Conservation (phyloP, 2,329 filamentous ascomycete genomes). For the Fusarium armeniacum region DNA sequence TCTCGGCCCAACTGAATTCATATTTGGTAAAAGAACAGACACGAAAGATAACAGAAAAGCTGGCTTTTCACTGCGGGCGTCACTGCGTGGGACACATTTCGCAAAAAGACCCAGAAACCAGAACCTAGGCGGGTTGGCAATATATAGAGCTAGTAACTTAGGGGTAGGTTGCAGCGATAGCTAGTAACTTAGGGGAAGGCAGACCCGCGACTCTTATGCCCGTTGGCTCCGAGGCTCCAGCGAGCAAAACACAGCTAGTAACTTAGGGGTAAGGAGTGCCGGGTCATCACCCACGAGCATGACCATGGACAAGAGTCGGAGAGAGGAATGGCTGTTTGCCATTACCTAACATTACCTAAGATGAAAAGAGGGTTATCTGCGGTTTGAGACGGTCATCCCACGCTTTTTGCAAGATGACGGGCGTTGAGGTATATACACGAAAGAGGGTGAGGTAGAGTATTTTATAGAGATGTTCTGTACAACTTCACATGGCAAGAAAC, state of each 20-base stretch:
- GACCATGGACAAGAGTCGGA: conserved; percentile 21
- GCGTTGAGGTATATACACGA: conserved; percentile 13
- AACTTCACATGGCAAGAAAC: conserved; percentile 47
- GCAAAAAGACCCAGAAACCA: conserved; percentile 21
- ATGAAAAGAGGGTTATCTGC: conserved; percentile 43
- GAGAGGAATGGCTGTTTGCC: conserved; percentile 21
- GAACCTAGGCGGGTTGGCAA: conserved; percentile 24
- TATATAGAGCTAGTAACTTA: conserved; percentile 42
- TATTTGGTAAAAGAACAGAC: conserved; percentile 4
- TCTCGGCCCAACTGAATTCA: conserved; percentile 13
- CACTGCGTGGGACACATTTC: conserved; percentile 22
- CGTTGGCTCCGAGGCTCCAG: conserved; percentile 43
- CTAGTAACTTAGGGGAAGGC: conserved; percentile 48
- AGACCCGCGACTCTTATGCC: conserved; percentile 47
- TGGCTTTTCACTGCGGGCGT: conserved; percentile 39
- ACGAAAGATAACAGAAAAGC: conserved; percentile 17
- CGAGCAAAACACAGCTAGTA: conserved; percentile 44
- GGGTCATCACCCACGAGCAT: conserved; percentile 34
- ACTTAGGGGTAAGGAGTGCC: conserved; percentile 48
- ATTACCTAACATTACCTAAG: conserved; percentile 52
- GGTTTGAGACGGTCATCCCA: conserved; percentile 47
- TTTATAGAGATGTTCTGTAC: conserved; percentile 5
- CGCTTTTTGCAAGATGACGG: conserved; percentile 39
- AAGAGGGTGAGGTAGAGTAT: background rate
- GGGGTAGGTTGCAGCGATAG: conserved; percentile 44